Evolutionary conservation across 2,329 filamentous ascomycete genomes (phyloP).

Genomic region (Clarireedia monteithiana): DNA sequence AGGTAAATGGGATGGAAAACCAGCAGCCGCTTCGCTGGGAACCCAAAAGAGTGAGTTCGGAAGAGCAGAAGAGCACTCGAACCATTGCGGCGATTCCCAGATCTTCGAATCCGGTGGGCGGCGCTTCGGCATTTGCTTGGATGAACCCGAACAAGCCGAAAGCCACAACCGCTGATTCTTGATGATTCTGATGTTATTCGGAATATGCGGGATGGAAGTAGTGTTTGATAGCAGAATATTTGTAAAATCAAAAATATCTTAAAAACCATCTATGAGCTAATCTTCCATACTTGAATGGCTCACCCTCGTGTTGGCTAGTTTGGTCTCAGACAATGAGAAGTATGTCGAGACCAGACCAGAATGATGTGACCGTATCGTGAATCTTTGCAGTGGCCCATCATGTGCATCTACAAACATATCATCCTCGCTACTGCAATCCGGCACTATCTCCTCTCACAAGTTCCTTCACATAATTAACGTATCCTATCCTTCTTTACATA

Average conservation of each 20-base stretch:
- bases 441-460: neutral
- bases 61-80: conserved; percentile 26
- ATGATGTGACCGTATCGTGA: neutral
- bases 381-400: neutral
- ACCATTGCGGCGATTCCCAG: conserved; percentile 36
- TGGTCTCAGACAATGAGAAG: too few species aligned
- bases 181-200: neutral
- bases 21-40: conserved; percentile 40
- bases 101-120: conserved; percentile 75
- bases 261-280: too few species aligned
- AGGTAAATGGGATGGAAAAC: conserved; percentile 31
- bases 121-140: conserved; percentile 92
- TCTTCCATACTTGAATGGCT: too few species aligned
- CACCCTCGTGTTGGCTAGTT: too few species aligned
- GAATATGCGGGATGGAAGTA: neutral
- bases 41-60: conserved; percentile 38
- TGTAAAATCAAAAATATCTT: neutral
- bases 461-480: too few species aligned
- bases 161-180: conserved; percentile 9
- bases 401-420: neutral
- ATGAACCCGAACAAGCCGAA: conserved; percentile 49
- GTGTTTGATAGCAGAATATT: neutral
- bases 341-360: too few species aligned
- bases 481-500: neutral
- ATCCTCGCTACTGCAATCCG: neutral